phyloP scores from a whole-genome alignment of 768 basidiomycete genomes.

The Leucogyrophana mollusca region DNA sequence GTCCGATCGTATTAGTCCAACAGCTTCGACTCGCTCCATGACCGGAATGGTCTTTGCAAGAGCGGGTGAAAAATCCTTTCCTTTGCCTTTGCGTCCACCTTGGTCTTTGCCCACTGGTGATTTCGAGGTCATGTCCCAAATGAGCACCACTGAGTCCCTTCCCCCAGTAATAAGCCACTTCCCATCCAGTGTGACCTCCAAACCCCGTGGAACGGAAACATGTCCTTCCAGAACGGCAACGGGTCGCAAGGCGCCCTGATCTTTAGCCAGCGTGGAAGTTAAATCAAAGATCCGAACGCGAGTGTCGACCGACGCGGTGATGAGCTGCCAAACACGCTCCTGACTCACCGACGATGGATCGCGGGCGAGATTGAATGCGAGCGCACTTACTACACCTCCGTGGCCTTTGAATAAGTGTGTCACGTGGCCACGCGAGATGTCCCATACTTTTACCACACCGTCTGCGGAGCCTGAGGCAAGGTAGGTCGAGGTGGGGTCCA shows the following conservation, averaged over 20 bases:
- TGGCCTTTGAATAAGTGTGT: constrained; percentile 97
- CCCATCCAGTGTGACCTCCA: constrained; percentile 84
- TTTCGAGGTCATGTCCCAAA: constrained; percentile 74
- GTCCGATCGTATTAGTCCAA: constrained; percentile 63
- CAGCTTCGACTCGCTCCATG: constrained; percentile 84
- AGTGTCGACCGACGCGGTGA: constrained; percentile 92
- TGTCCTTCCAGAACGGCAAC: constrained; percentile 91
- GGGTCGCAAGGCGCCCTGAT: constrained; percentile 58
- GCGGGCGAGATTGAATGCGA: constrained; percentile 79
- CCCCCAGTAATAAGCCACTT: constrained; percentile 90
- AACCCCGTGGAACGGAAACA: constrained; percentile 88
- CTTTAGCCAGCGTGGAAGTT: constrained; percentile 56
- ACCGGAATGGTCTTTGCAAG: constrained; percentile 79
- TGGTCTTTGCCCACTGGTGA: constrained; percentile 7
- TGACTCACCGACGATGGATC: constrained; percentile 49
- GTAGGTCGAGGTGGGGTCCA: constrained; percentile 85
- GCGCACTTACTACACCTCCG: constrained; percentile 93
- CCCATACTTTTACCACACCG: constrained; percentile 97
- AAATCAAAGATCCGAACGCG: constrained; percentile 92
- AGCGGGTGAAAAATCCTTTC: constrained; percentile 55
- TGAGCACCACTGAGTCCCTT: constrained; percentile 85
- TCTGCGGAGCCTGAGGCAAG: constrained; percentile 96
- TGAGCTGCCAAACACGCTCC: constrained; percentile 66
- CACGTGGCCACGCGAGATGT: constrained; percentile 80
- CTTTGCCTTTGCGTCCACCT: constrained; percentile 30